These are phyloP conservation scores for Basidiobolus meristosporus DNA, from an alignment of 371 early-diverging fungal genomes.

Conservation along the genomic window DNA sequence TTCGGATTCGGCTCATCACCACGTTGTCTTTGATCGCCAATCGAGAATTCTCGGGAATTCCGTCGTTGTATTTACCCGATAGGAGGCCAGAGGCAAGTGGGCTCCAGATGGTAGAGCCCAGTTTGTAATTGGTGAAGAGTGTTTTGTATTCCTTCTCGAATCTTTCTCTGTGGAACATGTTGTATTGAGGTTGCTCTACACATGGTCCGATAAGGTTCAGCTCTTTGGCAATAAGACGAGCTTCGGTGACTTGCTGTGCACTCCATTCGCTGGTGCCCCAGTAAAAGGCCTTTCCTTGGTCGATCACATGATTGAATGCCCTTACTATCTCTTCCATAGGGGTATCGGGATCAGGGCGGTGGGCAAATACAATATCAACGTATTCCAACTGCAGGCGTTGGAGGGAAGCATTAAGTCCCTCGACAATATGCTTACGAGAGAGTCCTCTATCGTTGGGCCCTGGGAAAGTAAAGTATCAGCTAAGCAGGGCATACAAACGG, in stretches of 20 bases:
- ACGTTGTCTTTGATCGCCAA: conserved; percentile 43
- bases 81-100: conserved; percentile 56
- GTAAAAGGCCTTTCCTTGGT: conserved; percentile 65
- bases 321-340: conserved; percentile 76
- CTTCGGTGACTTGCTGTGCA: conserved; percentile 58
- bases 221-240: conserved; percentile 41
- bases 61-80: conserved; percentile 62
- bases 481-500: background rate
- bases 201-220: conserved; percentile 47
- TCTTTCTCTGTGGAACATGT: conserved; percentile 65
- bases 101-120: conserved; percentile 69
- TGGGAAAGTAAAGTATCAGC: background rate
- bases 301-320: conserved; percentile 69
- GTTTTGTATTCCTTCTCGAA: conserved; percentile 59
- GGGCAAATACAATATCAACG: conserved; percentile 69
- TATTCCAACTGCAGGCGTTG: conserved; percentile 56
- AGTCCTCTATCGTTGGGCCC: conserved; percentile 70
- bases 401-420: conserved; percentile 57
- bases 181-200: conserved; percentile 70
- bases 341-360: conserved; percentile 46
- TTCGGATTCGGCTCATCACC: conserved; percentile 34
- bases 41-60: conserved; percentile 47
- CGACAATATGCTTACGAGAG: conserved; percentile 70
- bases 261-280: conserved; percentile 83
- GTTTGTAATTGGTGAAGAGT: conserved; percentile 38